Evolutionary conservation across 768 basidiomycete genomes (phyloP), one percentile per base, ranked within the genome.

Genomic region (Pholiota molesta): DNA sequence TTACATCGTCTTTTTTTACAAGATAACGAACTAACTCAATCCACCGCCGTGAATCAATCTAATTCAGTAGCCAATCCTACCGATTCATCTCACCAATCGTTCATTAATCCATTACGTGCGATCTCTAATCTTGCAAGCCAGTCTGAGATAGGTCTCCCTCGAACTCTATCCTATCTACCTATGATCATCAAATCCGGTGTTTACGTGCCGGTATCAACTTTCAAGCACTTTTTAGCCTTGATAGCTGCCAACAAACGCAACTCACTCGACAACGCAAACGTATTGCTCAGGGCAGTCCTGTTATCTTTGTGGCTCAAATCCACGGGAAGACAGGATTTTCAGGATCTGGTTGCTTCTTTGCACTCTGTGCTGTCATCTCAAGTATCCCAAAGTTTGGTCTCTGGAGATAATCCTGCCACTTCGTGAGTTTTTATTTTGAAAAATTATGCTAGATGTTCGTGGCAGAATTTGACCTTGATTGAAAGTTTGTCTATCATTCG

Each of bases 161-260:
- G 75, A 33, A 79, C 82, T 40, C 70, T 91, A 37, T 75, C 77
- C 47, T 90, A 88, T 86, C 79, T 93, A 19, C 79, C 79, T 45
- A 72, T 87, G 45, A 78, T 91, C 66, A 81, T 88, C 23, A 77
- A 78, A 52, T 89, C 90, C 7, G 90, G 88, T 2, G 80, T 91
- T 28, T 84, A 88, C 40, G 79, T 92, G 33, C 82, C 90, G 2
- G 73, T 81, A 5, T 59, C 76, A 3, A 79, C 80, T 5, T 86
- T 87, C 66, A 71, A 74, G 28, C 81, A 81, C 39, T 82, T 87
- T 51, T 76, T 79, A 5, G 63, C 72, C 9, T 69, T 84, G 19
- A 76, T 82, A 5, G 68, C 69, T 13, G 68, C 76, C 26, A 79
- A 76, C 52, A 67, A 75, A 7, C 72, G 80, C 1, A 61, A 65